phyloP scores from a whole-genome alignment of 768 basidiomycete genomes.

The Boletus rubroflammeus region DNA sequence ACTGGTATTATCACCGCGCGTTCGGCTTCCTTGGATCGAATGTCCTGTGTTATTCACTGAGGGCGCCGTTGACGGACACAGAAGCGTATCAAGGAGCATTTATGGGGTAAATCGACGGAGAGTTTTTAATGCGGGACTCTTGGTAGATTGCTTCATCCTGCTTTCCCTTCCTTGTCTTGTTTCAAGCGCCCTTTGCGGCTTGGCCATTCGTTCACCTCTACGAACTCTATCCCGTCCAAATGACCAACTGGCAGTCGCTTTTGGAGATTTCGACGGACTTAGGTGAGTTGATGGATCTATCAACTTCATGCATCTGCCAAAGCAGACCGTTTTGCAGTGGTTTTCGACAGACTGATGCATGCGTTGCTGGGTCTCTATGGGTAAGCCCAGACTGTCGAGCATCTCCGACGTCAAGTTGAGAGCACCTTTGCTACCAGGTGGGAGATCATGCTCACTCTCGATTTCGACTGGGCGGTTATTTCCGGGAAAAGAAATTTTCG shows the following conservation, averaged over 20 bases:
- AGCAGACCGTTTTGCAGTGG: constrained; percentile 23
- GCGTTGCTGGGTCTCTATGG: constrained; percentile 43
- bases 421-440: constrained; percentile 29
- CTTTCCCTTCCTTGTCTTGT: neutral
- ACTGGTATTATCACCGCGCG: constrained; percentile 8
- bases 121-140: constrained; percentile 10
- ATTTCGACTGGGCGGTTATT: constrained; percentile 42
- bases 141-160: neutral
- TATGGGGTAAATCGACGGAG: constrained; percentile 1
- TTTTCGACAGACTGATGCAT: constrained; percentile 42
- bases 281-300: constrained; percentile 25
- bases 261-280: constrained; percentile 35
- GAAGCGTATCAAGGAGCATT: constrained; percentile 7
- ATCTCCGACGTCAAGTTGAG: neutral
- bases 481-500: constrained; percentile 40
- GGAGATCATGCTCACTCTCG: constrained; percentile 41
- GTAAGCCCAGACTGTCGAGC: constrained; percentile 27
- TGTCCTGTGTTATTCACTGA: neutral
- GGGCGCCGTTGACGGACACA: constrained; percentile 11
- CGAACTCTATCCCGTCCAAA: constrained; percentile 14
- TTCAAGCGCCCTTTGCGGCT: neutral
- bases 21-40: constrained; percentile 18
- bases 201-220: neutral
- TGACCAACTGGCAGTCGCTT: constrained; percentile 42
- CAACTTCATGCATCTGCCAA: neutral